These are phyloP conservation scores for Annulohypoxylon maeteangense DNA, from an alignment of 495 filamentous ascomycete species.

Conservation along the genomic window DNA sequence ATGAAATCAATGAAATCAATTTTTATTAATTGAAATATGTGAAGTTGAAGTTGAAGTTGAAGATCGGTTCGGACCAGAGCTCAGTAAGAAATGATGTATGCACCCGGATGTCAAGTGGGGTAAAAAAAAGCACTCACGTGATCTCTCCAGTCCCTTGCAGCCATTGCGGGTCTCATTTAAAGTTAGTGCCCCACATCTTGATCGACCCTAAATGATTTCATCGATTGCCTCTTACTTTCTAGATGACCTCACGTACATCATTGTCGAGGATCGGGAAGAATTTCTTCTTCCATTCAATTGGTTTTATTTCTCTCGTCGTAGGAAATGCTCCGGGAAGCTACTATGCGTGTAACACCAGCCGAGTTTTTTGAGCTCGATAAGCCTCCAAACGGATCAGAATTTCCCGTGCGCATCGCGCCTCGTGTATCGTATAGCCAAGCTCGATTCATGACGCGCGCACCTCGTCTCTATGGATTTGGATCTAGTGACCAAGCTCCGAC, in stretches of 20 bases:
- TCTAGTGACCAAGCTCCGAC: conserved; percentile 1
- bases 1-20: background rate
- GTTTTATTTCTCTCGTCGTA: background rate
- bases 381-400: conserved; percentile 28
- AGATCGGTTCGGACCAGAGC: background rate
- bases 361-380: conserved; percentile 2
- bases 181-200: conserved; percentile 31
- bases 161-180: conserved; percentile 5
- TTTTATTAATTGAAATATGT: background rate
- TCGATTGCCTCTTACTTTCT: conserved; percentile 20
- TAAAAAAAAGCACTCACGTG: background rate
- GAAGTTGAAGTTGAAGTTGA: background rate
- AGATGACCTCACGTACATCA: conserved; percentile 39
- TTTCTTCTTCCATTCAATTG: background rate
- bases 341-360: background rate
- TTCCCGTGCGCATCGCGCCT: conserved; percentile 20
- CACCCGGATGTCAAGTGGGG: background rate
- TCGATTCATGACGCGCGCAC: conserved; percentile 32
- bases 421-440: conserved; percentile 1
- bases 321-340: conserved; percentile 18
- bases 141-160: background rate
- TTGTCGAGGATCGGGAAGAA: conserved; percentile 6
- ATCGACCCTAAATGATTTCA: conserved; percentile 45
- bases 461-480: background rate
- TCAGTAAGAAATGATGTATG: background rate